Base-by-base conservation (phyloP, 202 grass and related monocot species). In the Digitaria exilis region DNA sequence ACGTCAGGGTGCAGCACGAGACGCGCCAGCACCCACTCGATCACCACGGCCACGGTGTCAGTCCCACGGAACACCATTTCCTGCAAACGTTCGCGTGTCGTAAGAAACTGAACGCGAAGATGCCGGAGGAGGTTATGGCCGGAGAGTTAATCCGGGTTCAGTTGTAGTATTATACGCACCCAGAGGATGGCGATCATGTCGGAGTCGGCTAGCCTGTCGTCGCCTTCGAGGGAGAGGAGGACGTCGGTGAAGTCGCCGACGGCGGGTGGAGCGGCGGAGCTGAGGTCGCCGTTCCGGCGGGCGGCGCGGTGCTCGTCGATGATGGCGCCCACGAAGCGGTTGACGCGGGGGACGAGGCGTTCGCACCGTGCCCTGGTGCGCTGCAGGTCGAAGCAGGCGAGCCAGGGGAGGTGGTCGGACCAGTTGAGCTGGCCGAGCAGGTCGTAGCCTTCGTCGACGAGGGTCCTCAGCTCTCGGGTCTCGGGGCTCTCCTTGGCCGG, bases 1-100 rank as follows among this genome's bases (percentile, higher is more conserved):
- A 93, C 92, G 62, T 90, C 92, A 13, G 22, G 80, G 87, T 98
- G 92, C 79, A 95, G 68, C 74, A 95, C 96, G 16, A 98, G 83
- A 18, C 92, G 62, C 0, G 96, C 92, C 18, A 98, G 65, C 11
- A 90, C 88, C 96, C 96, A 98, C 85, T 98, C 96, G 32, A 93
- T 98, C 64, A 98, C 82, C 83, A 95, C 96, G 1, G 96, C 89
- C 51, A 98, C 88, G 3, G 96, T 98, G 69, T 98, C 96, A 37
- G 92, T 95, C 24, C 96, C 96, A 4, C 96, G 88, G 81, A 98
- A 97, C 82, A 97, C 86, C 92, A 94, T 97, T 73, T 97, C 95
- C 95, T 97, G 4, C 29, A 48, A 21, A 24, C 25, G 32, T 13
- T 41, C 16, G 62, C 74, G 28, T 25, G 35, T 77, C 41, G n/a